These are phyloP conservation scores for Leccinellum rugosiceps DNA, from an alignment of 768 basidiomycete genomes.

Conservation along the genomic window DNA sequence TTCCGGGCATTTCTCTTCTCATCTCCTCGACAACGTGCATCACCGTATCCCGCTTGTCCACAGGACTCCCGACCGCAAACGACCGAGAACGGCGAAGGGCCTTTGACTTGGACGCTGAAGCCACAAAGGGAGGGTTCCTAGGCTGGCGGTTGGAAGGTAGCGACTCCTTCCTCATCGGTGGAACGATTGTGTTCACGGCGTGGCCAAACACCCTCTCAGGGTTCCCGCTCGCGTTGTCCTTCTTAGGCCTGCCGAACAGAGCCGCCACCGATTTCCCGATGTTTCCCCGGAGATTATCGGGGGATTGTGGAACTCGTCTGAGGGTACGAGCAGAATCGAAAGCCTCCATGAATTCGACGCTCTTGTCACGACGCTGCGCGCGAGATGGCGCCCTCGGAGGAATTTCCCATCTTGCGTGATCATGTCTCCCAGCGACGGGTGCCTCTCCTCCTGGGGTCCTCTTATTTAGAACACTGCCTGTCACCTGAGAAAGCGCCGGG, in stretches of 20 bases:
- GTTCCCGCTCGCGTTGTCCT: background rate
- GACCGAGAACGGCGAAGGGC: constrained; percentile 27
- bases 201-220: constrained; percentile 17
- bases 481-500: constrained; percentile 19
- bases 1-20: constrained; percentile 14
- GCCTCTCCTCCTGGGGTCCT: constrained; percentile 2
- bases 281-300: constrained; percentile 1
- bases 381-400: background rate
- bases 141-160: constrained; percentile 4
- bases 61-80: constrained; percentile 11
- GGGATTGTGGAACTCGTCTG: constrained; percentile 5
- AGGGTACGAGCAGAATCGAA: constrained; percentile 2
- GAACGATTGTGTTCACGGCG: constrained; percentile 3
- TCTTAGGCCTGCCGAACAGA: constrained; percentile 1
- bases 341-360: background rate
- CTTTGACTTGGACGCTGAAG: constrained; percentile 6
- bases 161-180: constrained; percentile 16
- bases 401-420: constrained; percentile 3
- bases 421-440: background rate
- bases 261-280: constrained; percentile 4
- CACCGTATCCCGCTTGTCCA: constrained; percentile 4
- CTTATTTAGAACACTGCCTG: constrained; percentile 6
- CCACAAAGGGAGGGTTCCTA: background rate
- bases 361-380: background rate
- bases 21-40: constrained; percentile 18